Evolutionary conservation across 176 grass and related monocot genomes (phyloP).

Genomic region (Avena sativa): DNA sequence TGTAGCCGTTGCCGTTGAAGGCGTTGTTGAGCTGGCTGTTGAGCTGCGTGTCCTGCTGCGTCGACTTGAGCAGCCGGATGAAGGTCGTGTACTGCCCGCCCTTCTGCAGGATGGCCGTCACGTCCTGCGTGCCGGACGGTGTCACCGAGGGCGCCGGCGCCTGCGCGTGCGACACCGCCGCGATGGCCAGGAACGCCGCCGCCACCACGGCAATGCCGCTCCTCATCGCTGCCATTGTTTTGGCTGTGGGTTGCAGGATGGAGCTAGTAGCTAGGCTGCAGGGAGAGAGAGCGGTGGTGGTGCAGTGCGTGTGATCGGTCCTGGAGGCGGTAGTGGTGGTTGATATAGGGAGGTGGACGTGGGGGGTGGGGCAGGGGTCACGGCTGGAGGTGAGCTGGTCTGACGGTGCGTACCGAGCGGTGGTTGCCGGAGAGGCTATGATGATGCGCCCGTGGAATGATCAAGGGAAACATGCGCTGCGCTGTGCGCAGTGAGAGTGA

Average conservation of each 20-base stretch:
- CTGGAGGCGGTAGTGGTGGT: constrained; percentile 1
- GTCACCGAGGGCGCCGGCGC: constrained; percentile 11
- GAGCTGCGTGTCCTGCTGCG: constrained; percentile 75
- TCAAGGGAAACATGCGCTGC: constrained; percentile 30
- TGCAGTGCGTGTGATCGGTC: neutral
- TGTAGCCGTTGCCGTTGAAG: constrained; percentile 67
- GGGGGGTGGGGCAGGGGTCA: constrained; percentile 9
- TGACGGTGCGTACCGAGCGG: constrained; percentile 28
- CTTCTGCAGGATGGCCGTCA: constrained; percentile 75
- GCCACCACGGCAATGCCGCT: constrained; percentile 28
- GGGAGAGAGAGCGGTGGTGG: neutral
- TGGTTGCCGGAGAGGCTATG: constrained; percentile 51
- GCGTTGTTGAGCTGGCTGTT: constrained; percentile 89
- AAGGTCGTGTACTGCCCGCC: constrained; percentile 77
- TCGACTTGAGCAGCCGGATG: constrained; percentile 74
- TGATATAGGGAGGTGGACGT: constrained; percentile 43
- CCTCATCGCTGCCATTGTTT: constrained; percentile 37
- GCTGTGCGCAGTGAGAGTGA: neutral
- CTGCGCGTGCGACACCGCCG: constrained; percentile 1
- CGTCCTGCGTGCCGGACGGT: constrained; percentile 52
- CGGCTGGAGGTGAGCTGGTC: constrained; percentile 62
- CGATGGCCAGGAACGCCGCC: constrained; percentile 21
- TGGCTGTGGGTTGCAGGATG: neutral
- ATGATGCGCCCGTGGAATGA: constrained; percentile 42
- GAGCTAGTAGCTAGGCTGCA: neutral